Evolutionary conservation across 2,329 filamentous ascomycete genomes (phyloP).

Genomic region (Trichophyton verrucosum): DNA sequence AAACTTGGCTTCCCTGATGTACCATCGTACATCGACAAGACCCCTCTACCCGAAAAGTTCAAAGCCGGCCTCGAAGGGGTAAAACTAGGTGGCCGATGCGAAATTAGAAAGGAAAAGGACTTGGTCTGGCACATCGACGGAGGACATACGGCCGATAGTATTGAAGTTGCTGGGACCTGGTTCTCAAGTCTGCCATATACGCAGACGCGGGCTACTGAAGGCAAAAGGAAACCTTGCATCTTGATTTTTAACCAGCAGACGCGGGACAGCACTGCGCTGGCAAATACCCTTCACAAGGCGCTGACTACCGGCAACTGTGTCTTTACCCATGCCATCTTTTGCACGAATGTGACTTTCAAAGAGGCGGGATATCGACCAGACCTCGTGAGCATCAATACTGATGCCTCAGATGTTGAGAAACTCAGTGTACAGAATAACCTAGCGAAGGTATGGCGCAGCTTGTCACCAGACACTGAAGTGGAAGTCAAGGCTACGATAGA

Average conservation of each 20-base stretch:
- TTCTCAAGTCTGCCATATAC: slow-evolving; percentile 45
- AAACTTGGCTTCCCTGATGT: slow-evolving; percentile 25
- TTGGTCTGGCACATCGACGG: slow-evolving; percentile 75
- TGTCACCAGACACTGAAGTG: slow-evolving; percentile 42
- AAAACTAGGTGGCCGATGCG: slow-evolving; percentile 63
- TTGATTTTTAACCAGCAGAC: slow-evolving; percentile 92
- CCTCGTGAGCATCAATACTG: slow-evolving; percentile 50
- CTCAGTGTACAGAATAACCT: slow-evolving; percentile 57
- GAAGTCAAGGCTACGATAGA: slow-evolving; percentile 54
- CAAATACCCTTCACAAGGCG: slow-evolving; percentile 49
- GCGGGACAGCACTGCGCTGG: slow-evolving; percentile 56
- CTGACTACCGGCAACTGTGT: slow-evolving; percentile 33
- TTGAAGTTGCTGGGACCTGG: slow-evolving; percentile 65
- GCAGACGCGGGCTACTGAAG: slow-evolving; percentile 18
- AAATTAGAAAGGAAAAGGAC: slow-evolving; percentile 47
- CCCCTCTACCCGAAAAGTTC: slow-evolving; percentile 49
- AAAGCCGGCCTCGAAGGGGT: slow-evolving; percentile 53
- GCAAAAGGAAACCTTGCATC: slow-evolving; percentile 38
- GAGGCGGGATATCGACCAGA: slow-evolving; percentile 51
- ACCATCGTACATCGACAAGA: slow-evolving; percentile 26
- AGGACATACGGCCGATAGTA: slow-evolving; percentile 75
- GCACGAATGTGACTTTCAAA: slow-evolving; percentile 59
- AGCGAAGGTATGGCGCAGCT: slow-evolving; percentile 46
- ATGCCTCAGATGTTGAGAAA: slow-evolving; percentile 44
- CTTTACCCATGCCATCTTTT: slow-evolving; percentile 69